phyloP scores from a whole-genome alignment of 176 grass and related monocot genomes.

The Oryza coarctata region DNA sequence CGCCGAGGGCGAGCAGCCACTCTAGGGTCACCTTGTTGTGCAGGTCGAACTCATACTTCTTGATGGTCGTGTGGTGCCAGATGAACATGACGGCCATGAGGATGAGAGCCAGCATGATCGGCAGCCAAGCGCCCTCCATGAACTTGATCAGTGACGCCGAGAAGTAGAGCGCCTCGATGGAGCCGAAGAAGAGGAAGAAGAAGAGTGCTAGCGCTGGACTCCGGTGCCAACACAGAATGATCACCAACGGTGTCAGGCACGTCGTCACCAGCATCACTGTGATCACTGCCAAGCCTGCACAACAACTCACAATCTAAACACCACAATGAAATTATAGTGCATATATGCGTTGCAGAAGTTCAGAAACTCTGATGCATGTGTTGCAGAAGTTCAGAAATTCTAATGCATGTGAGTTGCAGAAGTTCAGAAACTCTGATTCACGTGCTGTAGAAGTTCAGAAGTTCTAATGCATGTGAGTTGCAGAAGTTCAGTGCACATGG shows the following conservation, averaged over 20 bases:
- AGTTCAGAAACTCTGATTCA: too few relatives aligned
- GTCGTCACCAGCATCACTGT: conserved; percentile 98
- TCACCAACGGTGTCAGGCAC: conserved; percentile 72
- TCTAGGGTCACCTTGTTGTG: conserved; percentile 95
- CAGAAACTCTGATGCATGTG: too few relatives aligned
- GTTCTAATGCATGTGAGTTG: neutral
- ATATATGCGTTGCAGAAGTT: neutral
- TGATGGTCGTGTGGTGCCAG: conserved; percentile 93
- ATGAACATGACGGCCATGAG: conserved; percentile 80
- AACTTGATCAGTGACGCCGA: conserved; percentile 96
- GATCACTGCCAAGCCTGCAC: conserved; percentile 83
- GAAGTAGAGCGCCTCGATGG: conserved; percentile 89
- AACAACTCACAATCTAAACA: neutral
- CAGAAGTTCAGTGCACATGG: neutral
- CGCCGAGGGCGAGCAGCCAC: conserved; percentile 79
- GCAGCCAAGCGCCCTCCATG: conserved; percentile 84
- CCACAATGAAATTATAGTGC: neutral
- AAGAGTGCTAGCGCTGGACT: conserved; percentile 56
- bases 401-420: too few relatives aligned
- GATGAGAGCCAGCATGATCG: conserved; percentile 71
- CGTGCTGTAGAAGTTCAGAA: neutral
- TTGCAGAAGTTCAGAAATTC: too few relatives aligned
- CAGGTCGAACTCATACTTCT: conserved; percentile 90
- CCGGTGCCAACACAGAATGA: conserved; percentile 90
- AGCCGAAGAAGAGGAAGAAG: conserved; percentile 90